Evolutionary conservation across 176 grass and related monocot species (phyloP), one percentile per base, ranked within the genome.

Genomic region (Aegilops sharonensis): DNA sequence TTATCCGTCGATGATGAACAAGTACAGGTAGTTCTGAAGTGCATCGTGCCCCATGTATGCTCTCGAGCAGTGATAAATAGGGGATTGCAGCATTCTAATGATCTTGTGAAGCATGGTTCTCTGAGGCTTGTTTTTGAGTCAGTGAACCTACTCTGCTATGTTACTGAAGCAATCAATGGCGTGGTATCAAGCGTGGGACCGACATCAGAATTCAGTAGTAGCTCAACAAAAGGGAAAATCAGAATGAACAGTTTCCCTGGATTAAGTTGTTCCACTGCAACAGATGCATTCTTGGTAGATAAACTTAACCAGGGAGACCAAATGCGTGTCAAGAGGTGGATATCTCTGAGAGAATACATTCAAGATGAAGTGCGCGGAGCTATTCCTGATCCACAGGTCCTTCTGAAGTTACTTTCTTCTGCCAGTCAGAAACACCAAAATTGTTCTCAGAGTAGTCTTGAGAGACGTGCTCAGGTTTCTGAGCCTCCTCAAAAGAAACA

Each of bases 331-430:
- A 76, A 87, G 29, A 90, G 90, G 68, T 95, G 87, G 93, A 78
- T 88, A 81, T 92, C 83, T 90, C 64, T 98, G 40, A 95, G 82
- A 82, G 82, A 94, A 75, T 91, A 90, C 84, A 92, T 98, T 81
- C 89, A 93, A 84, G 91, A 98, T 71, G 89, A 90, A 64, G 77
- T 93, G 25, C 92, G 88, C 25, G 89, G 77, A 80, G 81, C 81
- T 75, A 87, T 98, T 62, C 93, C 95, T 89, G 95, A 98, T 87
- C 89, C 89, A 17, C 95, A 98, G 91, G 93, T 98, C 34, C 72
- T 95, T 56, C 82, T 95, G n/a, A 98, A 98, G 89, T 89, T 98
- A 85, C 88, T 98, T 14, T 95, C 93, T 63, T 90, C 88, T 83
- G 59, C 84, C 39, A 82, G 93, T 87, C 85, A 83, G 81, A 92